Percentiles rank a stretch among this genome's conserved stretches.
Conservation (phyloP, 78 protist genomes). For the Planoprotostelium fungivorum region DNA sequence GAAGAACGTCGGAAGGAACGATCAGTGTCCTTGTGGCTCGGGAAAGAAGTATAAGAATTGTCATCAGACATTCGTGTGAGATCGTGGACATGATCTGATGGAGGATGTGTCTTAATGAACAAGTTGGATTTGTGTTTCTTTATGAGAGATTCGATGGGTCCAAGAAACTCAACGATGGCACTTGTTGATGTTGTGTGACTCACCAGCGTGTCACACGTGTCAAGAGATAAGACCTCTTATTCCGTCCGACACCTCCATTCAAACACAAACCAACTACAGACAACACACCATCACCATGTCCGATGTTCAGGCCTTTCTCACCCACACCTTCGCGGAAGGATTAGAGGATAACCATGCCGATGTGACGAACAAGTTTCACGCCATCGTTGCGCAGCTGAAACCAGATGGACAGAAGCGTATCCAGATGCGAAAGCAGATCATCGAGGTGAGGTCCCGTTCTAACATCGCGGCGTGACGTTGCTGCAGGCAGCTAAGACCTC, state of each 20-base stretch:
- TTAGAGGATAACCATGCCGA: neutral
- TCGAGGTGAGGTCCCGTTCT: neutral
- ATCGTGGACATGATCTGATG: neutral
- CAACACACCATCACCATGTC: neutral
- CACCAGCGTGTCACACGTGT: no score
- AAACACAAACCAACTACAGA: neutral
- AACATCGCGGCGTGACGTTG: no score
- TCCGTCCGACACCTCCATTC: no score
- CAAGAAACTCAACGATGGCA: no score
- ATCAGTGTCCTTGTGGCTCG: slow-evolving; percentile 15
- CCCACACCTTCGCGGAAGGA: no score
- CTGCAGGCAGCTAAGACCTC: neutral
- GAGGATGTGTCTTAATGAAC: no score
- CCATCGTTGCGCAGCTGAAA: neutral
- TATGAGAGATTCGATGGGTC: no score
- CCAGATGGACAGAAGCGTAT: neutral
- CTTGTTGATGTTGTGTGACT: no score
- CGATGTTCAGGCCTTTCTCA: neutral
- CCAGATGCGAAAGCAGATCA: neutral
- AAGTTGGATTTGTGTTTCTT: no score
- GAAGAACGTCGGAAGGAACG: slow-evolving; percentile 6
- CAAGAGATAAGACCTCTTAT: no score
- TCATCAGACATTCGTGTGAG: neutral
- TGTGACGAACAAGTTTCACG: neutral
- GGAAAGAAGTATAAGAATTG: slow-evolving; percentile 11